Conservation (phyloP, 306 rosid species). For the Trichosanthes truncata region DNA sequence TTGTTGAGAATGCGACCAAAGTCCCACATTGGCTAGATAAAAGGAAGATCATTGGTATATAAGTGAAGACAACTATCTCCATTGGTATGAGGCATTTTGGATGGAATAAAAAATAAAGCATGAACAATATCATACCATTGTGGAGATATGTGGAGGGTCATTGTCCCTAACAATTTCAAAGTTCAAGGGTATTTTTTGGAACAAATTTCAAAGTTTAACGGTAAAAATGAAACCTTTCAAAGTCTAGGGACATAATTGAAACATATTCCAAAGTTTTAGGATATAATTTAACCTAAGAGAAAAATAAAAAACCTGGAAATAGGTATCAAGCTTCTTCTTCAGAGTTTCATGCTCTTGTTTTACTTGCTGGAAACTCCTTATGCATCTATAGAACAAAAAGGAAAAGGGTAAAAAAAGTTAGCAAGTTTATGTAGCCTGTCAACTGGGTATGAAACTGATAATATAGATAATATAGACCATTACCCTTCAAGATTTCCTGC, state of each 20-base stretch:
- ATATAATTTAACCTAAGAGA: background rate
- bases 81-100: too few relatives aligned
- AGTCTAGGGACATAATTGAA: background rate
- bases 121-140: too few relatives aligned
- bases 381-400: slow-evolving; percentile 36
- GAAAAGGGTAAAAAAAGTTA: background rate
- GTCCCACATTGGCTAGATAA: too few relatives aligned
- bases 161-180: too few relatives aligned
- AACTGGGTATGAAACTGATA: background rate
- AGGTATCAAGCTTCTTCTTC: slow-evolving; percentile 52
- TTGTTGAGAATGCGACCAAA: too few relatives aligned
- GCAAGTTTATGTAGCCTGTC: background rate
- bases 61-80: too few relatives aligned
- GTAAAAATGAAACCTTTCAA: background rate
- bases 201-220: background rate
- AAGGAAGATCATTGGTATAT: too few relatives aligned
- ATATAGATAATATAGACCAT: background rate
- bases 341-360: slow-evolving; percentile 51
- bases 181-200: background rate
- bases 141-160: too few relatives aligned
- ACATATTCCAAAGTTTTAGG: too few relatives aligned
- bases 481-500: slow-evolving; percentile 64
- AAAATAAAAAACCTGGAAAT: slow-evolving; percentile 42
- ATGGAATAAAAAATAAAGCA: too few relatives aligned
- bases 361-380: slow-evolving; percentile 46